Evolutionary conservation across 192 early-diverging fungal genomes (phyloP).

Genomic region (Coemansia sp.): DNA sequence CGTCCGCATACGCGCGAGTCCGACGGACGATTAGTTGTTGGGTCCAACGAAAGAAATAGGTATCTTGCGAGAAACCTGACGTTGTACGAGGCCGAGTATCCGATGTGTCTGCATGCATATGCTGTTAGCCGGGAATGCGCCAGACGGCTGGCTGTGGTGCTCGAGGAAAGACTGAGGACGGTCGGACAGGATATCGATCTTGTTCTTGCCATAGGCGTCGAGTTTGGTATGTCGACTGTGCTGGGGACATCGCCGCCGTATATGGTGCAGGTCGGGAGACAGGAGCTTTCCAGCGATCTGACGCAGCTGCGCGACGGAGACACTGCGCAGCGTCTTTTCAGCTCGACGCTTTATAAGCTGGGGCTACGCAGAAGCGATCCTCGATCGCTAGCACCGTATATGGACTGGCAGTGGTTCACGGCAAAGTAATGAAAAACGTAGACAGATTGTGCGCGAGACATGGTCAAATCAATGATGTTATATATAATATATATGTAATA

Average conservation of each 20-base stretch:
- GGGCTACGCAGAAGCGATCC: slow-evolving; percentile 19
- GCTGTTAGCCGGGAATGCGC: slow-evolving; percentile 37
- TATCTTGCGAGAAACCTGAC: slow-evolving; percentile 7
- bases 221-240: slow-evolving; percentile 23
- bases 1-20: neutral
- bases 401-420: slow-evolving; percentile 3
- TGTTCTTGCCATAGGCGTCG: slow-evolving; percentile 28
- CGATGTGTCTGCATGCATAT: slow-evolving; percentile 51
- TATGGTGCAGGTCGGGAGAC: slow-evolving; percentile 36
- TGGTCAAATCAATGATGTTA: no score
- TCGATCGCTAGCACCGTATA: slow-evolving; percentile 19
- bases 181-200: slow-evolving; percentile 34
- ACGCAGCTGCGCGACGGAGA: slow-evolving; percentile 20
- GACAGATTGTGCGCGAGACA: no score
- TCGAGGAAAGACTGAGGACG: slow-evolving; percentile 32
- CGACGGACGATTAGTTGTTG: neutral
- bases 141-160: slow-evolving; percentile 21
- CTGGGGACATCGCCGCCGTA: slow-evolving; percentile 34
- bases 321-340: slow-evolving; percentile 21
- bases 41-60: neutral
- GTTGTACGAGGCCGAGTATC: slow-evolving; percentile 37
- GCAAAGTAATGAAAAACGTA: slow-evolving; percentile 1
- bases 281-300: slow-evolving; percentile 30
- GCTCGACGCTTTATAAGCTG: slow-evolving; percentile 28
- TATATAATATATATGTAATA: no score